phyloP scores from a whole-genome alignment of 805 yeast species.

The Candida ponderosae region DNA sequence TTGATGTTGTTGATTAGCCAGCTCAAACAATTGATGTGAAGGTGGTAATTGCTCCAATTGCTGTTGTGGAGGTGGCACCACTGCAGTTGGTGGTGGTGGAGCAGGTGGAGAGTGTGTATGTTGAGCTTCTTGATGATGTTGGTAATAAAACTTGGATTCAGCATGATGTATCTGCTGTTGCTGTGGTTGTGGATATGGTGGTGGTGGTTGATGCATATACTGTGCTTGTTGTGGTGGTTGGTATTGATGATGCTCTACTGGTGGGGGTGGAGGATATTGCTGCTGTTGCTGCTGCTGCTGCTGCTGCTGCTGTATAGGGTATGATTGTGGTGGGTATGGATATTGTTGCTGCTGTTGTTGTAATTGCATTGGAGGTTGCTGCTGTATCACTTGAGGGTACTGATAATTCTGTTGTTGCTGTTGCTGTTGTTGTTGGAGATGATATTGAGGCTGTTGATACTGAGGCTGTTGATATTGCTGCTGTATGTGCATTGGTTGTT shows the following conservation, averaged over 20 bases:
- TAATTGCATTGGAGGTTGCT: neutral
- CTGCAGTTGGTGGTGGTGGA: no score
- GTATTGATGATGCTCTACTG: constrained; percentile 4
- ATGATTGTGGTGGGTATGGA: constrained; percentile 2
- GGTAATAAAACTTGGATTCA: no score
- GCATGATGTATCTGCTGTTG: no score
- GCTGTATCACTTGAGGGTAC: neutral
- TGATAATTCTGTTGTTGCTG: neutral
- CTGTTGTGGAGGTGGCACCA: constrained; percentile 4
- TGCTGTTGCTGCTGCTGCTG: constrained; percentile 1
- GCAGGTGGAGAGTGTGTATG: no score
- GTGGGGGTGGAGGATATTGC: neutral
- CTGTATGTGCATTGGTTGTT: constrained; percentile 1
- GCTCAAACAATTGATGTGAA: constrained; percentile 5
- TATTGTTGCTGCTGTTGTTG: constrained; percentile 1
- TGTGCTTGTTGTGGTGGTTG: no score
- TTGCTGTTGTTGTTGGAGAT: constrained; percentile 2
- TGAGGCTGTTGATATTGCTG: constrained; percentile 3
- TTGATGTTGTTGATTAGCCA: constrained; percentile 9
- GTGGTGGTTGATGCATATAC: no score
- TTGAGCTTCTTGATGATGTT: no score
- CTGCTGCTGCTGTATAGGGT: constrained; percentile 2
- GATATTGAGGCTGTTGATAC: constrained; percentile 1
- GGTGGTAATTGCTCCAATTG: constrained; percentile 5
- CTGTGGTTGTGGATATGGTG: no score